Percentiles rank a stretch among this genome's conserved stretches.
Evolutionary conservation across 768 basidiomycete species (phyloP).

Genomic region (Tremella mesenterica): DNA sequence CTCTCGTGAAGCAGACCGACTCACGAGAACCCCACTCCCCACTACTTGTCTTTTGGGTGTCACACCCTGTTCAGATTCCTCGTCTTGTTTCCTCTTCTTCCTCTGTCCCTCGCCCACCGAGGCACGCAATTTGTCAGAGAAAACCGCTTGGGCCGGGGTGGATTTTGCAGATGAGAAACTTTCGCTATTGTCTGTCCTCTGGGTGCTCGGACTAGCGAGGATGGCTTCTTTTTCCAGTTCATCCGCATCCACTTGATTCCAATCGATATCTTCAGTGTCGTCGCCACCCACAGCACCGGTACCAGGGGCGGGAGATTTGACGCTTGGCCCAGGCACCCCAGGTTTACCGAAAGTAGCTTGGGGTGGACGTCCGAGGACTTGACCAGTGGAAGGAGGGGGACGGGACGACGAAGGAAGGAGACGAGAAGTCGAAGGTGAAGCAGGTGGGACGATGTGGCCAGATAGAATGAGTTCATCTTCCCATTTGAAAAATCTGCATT

Average conservation of each 20-base stretch:
- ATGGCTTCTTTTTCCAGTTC: slow-evolving; percentile 30
- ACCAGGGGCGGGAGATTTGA: neutral
- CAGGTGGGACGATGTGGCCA: too few species aligned
- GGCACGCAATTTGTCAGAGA: slow-evolving; percentile 14
- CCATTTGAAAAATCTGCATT: slow-evolving; percentile 40
- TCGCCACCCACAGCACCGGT: neutral
- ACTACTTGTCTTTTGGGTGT: slow-evolving; percentile 14
- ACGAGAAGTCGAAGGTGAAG: too few species aligned
- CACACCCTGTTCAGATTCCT: neutral
- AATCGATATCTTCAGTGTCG: slow-evolving; percentile 27
- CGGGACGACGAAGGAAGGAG: too few species aligned
- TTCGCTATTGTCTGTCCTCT: slow-evolving; percentile 5
- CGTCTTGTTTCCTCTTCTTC: slow-evolving; percentile 19
- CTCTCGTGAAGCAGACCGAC: too few species aligned
- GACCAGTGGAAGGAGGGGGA: too few species aligned
- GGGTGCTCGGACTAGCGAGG: slow-evolving; percentile 22
- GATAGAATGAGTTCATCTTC: slow-evolving; percentile 34
- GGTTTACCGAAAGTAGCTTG: slow-evolving; percentile 1
- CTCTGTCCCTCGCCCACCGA: slow-evolving; percentile 11
- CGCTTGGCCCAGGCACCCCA: too few species aligned
- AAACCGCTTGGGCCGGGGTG: neutral
- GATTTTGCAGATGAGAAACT: neutral
- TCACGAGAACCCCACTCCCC: too few species aligned
- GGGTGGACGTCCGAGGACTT: slow-evolving; percentile 13
- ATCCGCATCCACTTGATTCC: slow-evolving; percentile 33